Conservation (phyloP, 73 alveolate genomes). For the Uronychia setigera region DNA sequence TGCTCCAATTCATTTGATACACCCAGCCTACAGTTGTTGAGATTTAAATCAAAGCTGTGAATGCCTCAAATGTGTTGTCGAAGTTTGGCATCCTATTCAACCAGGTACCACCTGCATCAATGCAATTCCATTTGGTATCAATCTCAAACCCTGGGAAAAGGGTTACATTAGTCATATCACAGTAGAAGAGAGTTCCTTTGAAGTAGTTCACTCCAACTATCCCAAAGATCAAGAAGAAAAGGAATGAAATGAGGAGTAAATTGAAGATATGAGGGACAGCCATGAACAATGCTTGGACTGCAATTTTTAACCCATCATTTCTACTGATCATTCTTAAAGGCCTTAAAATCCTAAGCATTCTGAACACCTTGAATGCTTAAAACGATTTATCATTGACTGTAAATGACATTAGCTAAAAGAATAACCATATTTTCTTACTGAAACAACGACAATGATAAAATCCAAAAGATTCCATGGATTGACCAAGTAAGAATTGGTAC, state of each 20-base stretch:
- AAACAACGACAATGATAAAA: constrained; percentile 54
- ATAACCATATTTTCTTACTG: constrained; percentile 5
- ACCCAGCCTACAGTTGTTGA: constrained; percentile 62
- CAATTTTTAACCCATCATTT: constrained; percentile 64
- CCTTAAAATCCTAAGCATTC: constrained; percentile 69
- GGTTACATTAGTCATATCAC: constrained; percentile 8
- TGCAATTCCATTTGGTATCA: constrained; percentile 19
- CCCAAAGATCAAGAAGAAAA: constrained; percentile 67
- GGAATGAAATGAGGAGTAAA: constrained; percentile 41
- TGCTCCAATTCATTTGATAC: constrained; percentile 29
- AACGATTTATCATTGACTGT: background rate
- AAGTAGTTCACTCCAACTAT: constrained; percentile 67
- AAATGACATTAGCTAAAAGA: constrained; percentile 16
- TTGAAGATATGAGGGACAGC: constrained; percentile 60
- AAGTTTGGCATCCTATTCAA: constrained; percentile 48
- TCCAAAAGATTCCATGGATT: constrained; percentile 59
- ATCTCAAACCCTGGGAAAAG: background rate
- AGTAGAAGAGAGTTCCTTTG: constrained; percentile 66
- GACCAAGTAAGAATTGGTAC: constrained; percentile 53
- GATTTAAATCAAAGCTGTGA: constrained; percentile 54
- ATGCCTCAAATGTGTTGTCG: constrained; percentile 65
- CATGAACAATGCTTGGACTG: constrained; percentile 60
- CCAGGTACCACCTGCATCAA: constrained; percentile 65
- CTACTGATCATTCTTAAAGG: constrained; percentile 64
- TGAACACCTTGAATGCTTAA: constrained; percentile 44